Conservation (phyloP, 768 basidiomycete genomes). For the Suillus paluster region DNA sequence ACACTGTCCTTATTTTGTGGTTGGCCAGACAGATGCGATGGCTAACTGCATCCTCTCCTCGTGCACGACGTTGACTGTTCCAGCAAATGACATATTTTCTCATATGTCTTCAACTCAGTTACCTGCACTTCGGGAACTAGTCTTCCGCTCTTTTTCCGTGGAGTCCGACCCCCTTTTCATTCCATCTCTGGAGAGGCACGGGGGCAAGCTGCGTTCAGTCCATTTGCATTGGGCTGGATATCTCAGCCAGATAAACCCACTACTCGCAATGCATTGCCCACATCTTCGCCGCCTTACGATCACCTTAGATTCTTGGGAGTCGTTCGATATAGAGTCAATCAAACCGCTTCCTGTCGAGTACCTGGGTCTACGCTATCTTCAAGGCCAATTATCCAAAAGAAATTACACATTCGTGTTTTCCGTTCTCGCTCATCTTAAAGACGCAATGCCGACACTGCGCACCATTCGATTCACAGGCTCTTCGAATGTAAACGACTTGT, state of each 20-base stretch:
- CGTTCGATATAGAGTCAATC: background rate
- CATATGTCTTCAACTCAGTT: slow-evolving; percentile 16
- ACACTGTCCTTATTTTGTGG: background rate
- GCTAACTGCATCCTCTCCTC: slow-evolving; percentile 15
- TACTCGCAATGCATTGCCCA: slow-evolving; percentile 21
- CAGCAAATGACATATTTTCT: background rate
- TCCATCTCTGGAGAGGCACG: slow-evolving; percentile 14
- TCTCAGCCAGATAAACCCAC: slow-evolving; percentile 1
- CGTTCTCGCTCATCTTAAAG: slow-evolving; percentile 15
- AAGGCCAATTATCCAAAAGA: background rate
- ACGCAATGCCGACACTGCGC: slow-evolving; percentile 20
- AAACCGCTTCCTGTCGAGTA: slow-evolving; percentile 20
- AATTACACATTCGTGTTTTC: slow-evolving; percentile 11
- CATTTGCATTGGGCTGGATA: background rate
- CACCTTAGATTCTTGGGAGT: background rate
- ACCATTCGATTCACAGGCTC: slow-evolving; percentile 25
- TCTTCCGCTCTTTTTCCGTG: background rate
- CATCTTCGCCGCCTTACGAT: slow-evolving; percentile 25
- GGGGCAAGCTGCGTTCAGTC: slow-evolving; percentile 16
- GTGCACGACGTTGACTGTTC: slow-evolving; percentile 11
- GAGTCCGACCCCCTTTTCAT: background rate
- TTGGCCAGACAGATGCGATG: slow-evolving; percentile 2
- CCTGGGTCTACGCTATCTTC: slow-evolving; percentile 17
- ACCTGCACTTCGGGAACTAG: slow-evolving; percentile 14
- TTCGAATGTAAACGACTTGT: slow-evolving; percentile 19